Percentiles rank a stretch among this genome's conserved stretches.
Conservation (phyloP, 2,329 filamentous ascomycete genomes). For the Aspergillus aculeatinus region DNA sequence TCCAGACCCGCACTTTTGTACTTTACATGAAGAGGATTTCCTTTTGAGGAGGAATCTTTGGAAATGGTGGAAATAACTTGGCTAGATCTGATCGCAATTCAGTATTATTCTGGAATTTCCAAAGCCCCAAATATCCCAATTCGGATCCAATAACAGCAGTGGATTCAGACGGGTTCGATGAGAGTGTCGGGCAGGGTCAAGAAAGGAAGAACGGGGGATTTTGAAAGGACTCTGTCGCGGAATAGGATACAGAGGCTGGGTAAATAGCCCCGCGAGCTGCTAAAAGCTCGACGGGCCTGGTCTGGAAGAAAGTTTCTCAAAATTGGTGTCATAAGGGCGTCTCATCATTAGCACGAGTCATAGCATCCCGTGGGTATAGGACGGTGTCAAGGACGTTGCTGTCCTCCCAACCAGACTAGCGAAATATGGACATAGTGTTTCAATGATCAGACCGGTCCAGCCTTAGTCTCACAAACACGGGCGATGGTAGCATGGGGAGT, state of each 20-base stretch:
- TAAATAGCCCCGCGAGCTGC: neutral
- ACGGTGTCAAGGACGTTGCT: neutral
- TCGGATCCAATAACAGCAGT: neutral
- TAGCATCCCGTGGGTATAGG: neutral
- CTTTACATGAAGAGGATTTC: constrained; percentile 27
- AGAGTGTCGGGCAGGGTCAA: neutral
- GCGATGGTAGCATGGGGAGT: neutral
- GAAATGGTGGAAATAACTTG: neutral
- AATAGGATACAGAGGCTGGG: neutral
- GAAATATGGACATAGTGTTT: neutral
- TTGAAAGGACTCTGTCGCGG: neutral
- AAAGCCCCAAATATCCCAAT: neutral
- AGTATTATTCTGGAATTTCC: neutral
- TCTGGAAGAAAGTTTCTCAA: neutral
- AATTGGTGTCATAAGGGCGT: constrained; percentile 13
- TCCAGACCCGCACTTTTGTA: constrained; percentile 36
- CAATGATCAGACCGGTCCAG: neutral
- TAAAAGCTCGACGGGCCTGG: neutral
- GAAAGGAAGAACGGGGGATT: neutral
- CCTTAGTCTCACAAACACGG: neutral
- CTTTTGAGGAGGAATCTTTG: neutral
- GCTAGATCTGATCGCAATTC: neutral
- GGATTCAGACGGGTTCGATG: neutral
- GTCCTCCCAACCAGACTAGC: neutral
- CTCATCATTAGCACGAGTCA: constrained; percentile 12